Conservation (phyloP, 441 rosid genomes). For the Populus hybrid region DNA sequence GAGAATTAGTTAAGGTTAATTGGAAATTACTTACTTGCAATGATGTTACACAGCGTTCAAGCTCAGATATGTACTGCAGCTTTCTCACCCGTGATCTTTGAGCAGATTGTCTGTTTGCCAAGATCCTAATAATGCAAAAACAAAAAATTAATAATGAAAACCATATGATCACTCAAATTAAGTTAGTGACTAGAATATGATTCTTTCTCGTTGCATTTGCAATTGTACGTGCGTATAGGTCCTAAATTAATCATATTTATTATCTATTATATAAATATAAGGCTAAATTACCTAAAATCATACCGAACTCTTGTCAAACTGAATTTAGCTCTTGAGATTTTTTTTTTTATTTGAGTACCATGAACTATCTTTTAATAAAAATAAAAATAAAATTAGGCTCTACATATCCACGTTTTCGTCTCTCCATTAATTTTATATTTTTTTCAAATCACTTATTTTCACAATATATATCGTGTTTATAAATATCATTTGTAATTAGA, state of each 20-base stretch:
- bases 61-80: conserved; percentile 72
- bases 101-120: conserved; percentile 75
- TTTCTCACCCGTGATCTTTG: conserved; percentile 72
- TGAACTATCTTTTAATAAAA: neutral
- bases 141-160: neutral
- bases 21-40: conserved; percentile 39
- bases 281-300: too few species aligned
- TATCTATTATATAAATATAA: too few species aligned
- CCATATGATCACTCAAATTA: neutral
- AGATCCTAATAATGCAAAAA: conserved; percentile 34
- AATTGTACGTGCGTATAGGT: neutral
- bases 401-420: neutral
- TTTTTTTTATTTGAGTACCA: neutral
- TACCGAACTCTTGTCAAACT: too few species aligned
- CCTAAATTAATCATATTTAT: neutral
- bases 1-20: neutral
- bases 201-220: neutral
- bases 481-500: too few species aligned
- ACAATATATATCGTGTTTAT: neutral
- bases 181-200: neutral
- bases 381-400: neutral
- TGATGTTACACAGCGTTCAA: conserved; percentile 56
- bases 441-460: too few species aligned
- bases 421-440: too few species aligned
- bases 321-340: too few species aligned